A percentile compares a stretch with the other conserved stretches of the same genome.
Evolutionary conservation across 1,284 basidiomycete genomes (phyloP).

Genomic region (Fomitopsis betulina): DNA sequence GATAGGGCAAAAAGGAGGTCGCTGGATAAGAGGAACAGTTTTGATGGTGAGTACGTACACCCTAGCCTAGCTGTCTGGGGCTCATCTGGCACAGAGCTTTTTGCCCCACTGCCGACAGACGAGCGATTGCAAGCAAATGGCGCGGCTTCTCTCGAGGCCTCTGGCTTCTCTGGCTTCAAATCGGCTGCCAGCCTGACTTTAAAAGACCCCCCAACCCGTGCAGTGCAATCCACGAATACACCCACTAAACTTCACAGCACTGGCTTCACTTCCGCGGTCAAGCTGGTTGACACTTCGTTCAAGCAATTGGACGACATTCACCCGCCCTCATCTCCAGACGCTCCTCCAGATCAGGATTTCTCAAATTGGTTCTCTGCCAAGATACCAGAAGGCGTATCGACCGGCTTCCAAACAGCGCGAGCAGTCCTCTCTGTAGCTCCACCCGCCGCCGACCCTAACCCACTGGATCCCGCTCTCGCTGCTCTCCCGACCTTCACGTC

Average conservation of each 20-base stretch:
- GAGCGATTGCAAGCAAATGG: not conserved
- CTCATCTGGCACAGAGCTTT: not conserved
- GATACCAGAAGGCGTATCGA: constrained; percentile 11
- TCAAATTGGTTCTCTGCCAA: constrained; percentile 51
- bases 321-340: constrained; percentile 38
- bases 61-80: no score
- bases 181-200: not conserved
- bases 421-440: constrained; percentile 4
- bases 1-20: not conserved
- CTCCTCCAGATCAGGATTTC: constrained; percentile 40
- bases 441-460: not conserved
- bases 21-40: not conserved
- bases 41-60: not conserved
- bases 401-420: constrained; percentile 23
- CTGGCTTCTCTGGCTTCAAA: not conserved
- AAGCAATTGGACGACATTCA: not conserved
- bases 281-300: not conserved
- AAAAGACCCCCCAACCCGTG: constrained; percentile 4
- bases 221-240: constrained; percentile 1
- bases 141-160: not conserved
- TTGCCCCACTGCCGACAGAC: not conserved
- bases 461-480: constrained; percentile 8
- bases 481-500: constrained; percentile 5
- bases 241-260: not conserved
- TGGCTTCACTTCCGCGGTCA: constrained; percentile 15